Evolutionary conservation across 331 rosid species (phyloP).

Genomic region (Malus hybrid): DNA sequence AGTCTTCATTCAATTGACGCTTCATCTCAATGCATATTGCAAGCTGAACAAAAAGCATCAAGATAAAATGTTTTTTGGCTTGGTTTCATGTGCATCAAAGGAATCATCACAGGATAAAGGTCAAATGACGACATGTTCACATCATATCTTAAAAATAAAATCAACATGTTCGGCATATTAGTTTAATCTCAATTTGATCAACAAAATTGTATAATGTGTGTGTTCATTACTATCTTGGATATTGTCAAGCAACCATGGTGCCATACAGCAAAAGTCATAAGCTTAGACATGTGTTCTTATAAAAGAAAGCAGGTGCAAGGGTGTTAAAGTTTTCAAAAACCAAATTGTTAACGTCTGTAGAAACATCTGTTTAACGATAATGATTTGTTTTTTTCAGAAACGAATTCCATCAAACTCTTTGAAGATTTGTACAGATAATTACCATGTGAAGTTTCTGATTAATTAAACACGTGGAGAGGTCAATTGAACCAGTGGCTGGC

Average conservation of each 20-base stretch:
- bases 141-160: background rate
- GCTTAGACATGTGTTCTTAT: background rate
- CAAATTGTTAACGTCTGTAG: background rate
- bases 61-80: conserved; percentile 8
- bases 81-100: conserved; percentile 1
- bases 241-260: background rate
- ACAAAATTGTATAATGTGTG: background rate
- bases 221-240: background rate
- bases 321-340: background rate
- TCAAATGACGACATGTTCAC: background rate
- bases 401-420: conserved; percentile 6
- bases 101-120: background rate
- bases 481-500: conserved; percentile 64
- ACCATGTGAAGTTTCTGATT: conserved; percentile 95
- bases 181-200: background rate
- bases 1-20: conserved; percentile 61
- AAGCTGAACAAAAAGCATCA: conserved; percentile 49
- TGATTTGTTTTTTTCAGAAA: background rate
- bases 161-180: conserved; percentile 1
- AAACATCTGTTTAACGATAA: background rate
- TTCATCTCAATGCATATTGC: conserved; percentile 85
- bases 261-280: background rate
- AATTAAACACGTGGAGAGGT: conserved; percentile 80
- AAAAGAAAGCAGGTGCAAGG: background rate
- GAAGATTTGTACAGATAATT: conserved; percentile 21